Evolutionary conservation across 2,329 filamentous ascomycete species (phyloP), one percentile per base, ranked within the genome.

Genomic region (Didymella pomorum): DNA sequence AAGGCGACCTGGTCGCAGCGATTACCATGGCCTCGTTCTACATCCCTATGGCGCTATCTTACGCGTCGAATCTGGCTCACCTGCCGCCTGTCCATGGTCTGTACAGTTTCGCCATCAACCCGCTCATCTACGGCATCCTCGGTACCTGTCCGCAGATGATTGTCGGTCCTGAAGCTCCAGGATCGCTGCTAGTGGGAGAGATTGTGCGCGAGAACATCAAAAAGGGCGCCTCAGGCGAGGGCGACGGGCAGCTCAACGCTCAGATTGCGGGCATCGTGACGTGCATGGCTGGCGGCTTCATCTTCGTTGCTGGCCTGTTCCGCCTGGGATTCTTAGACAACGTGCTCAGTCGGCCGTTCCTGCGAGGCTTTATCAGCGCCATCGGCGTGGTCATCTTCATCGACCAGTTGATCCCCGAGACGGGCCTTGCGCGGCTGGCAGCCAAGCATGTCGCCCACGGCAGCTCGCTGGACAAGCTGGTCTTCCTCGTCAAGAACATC

Each of bases 11-110:
- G 18, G 82, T 96, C 14, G 90, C 94, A 9, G 93, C 94, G 47
- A 76, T 98, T 62, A 98, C 95, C n/a, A 89, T 99, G 81, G 92
- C 94, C n/a, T 97, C 93, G 25, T 95, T 99, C 80, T 99, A 99
- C 76, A 90, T 99, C 35, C 95, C 95, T 50, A 97, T 99, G 93
- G 90, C 93, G 0, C 85, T 99, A 14, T 98, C 95, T 0, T 89
- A 96, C 64, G 93, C 95, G 54, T 88, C 92, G 39, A 98, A 98
- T 72, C 87, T 99, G 41, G 93, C 90, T 6, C 95, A 98, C 74
- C 87, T 97, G 1, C 93, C 94, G 9, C 90, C 95, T 0, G 93
- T 98, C 70, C 94, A 97, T 71, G 95, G 95, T 0, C 84, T 99
- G 3, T 99, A 98, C 79, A 87, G 91, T 16, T 98, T 97, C 74